Conservation (phyloP, 805 yeast genomes). For the Millerago galiae region DNA sequence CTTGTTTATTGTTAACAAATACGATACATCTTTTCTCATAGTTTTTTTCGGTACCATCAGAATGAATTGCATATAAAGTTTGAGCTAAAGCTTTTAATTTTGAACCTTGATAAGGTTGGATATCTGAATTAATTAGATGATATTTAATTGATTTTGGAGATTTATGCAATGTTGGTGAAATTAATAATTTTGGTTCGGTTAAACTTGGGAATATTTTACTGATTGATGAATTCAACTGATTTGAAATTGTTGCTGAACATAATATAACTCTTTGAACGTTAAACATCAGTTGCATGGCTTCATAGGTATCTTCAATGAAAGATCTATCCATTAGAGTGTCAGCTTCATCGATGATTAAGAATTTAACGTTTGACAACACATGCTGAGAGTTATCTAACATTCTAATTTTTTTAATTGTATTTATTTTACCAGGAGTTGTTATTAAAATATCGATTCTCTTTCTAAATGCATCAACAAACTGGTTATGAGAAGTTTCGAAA, state of each 20-base stretch:
- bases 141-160: constrained; percentile 73
- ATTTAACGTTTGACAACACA: constrained; percentile 41
- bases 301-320: constrained; percentile 60
- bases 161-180: constrained; percentile 73
- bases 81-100: constrained; percentile 83
- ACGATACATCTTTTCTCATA: constrained; percentile 74
- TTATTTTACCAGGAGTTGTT: constrained; percentile 77
- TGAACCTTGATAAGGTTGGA: constrained; percentile 78
- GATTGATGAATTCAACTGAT: constrained; percentile 60
- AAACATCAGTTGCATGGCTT: constrained; percentile 43
- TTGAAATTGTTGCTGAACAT: constrained; percentile 89
- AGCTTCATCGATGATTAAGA: constrained; percentile 84
- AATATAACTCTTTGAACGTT: constrained; percentile 60
- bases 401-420: constrained; percentile 28
- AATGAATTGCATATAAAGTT: constrained; percentile 75
- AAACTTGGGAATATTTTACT: constrained; percentile 50
- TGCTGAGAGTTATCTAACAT: constrained; percentile 33
- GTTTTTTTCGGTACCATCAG: constrained; percentile 76
- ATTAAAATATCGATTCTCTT: constrained; percentile 69
- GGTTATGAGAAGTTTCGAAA: constrained; percentile 47
- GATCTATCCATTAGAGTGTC: constrained; percentile 85
- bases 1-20: constrained; percentile 72
- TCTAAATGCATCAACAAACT: constrained; percentile 40
- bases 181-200: constrained; percentile 51
- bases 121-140: constrained; percentile 66